Conservation (phyloP, 768 basidiomycete species). For the Suillus alpinus region DNA sequence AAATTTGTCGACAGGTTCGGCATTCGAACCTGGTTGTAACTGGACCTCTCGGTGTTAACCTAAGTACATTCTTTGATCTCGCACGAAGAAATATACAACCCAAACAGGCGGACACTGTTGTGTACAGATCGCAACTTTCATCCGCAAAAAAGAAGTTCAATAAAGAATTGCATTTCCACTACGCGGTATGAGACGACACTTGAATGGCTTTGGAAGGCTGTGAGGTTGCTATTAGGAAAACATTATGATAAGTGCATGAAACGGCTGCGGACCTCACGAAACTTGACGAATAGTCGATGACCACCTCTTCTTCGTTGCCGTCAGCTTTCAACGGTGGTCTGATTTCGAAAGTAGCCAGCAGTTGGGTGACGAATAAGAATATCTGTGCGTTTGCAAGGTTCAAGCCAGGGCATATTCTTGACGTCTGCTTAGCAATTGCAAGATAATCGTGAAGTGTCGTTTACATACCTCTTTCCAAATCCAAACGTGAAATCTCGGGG, state of each 20-base stretch:
- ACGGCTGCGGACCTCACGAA: neutral
- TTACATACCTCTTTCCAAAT: neutral
- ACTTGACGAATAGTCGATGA: neutral
- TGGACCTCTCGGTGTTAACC: neutral
- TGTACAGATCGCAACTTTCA: neutral
- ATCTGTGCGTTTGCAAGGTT: neutral
- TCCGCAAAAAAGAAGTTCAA: neutral
- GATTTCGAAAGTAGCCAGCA: neutral
- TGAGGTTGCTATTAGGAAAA: neutral
- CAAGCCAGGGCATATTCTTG: neutral
- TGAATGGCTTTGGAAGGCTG: neutral
- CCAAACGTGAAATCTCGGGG: neutral
- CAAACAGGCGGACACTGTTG: neutral
- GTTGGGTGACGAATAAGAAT: neutral
- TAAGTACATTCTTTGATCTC: neutral
- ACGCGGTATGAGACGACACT: neutral
- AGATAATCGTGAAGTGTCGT: neutral
- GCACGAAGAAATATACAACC: neutral
- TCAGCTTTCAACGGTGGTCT: neutral
- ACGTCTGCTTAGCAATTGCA: neutral
- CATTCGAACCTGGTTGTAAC: too few species aligned
- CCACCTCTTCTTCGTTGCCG: neutral
- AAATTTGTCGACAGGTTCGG: too few species aligned
- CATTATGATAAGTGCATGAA: neutral
- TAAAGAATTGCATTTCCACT: neutral